Evolutionary conservation across 1,139 yeast genomes (phyloP).

Genomic region (Diutina siamensis): DNA sequence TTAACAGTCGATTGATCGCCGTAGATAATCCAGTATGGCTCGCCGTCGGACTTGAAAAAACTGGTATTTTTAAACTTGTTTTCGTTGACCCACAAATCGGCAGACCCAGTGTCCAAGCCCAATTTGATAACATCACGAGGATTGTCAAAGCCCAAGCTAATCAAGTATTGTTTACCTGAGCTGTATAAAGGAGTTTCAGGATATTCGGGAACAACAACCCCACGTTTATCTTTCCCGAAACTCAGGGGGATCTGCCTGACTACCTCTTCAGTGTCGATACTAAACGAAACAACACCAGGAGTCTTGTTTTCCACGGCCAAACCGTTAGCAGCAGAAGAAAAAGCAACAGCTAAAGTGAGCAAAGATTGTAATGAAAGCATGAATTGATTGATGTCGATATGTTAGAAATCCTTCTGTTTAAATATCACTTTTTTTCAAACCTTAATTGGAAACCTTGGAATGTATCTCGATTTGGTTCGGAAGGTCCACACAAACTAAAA

Average conservation of each 20-base stretch:
- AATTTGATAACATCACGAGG: conserved; percentile 8
- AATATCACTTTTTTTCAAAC: too few relatives aligned
- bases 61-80: neutral
- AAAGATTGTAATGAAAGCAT: neutral
- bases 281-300: neutral
- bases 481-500: too few relatives aligned
- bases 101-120: conserved; percentile 10
- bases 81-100: conserved; percentile 9
- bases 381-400: too few relatives aligned
- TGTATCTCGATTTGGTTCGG: too few relatives aligned
- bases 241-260: too few relatives aligned
- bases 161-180: neutral
- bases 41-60: conserved; percentile 7
- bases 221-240: too few relatives aligned
- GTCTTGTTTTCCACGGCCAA: neutral
- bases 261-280: too few relatives aligned
- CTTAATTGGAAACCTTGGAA: too few relatives aligned
- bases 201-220: too few relatives aligned
- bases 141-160: conserved; percentile 1
- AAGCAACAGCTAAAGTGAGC: neutral
- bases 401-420: too few relatives aligned
- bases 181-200: neutral
- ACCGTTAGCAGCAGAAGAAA: neutral
- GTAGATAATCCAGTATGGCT: conserved; percentile 7
- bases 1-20: conserved; percentile 6